These are phyloP conservation scores for Brassica juncea DNA, from an alignment of 345 rosid species.

Conservation along the genomic window DNA sequence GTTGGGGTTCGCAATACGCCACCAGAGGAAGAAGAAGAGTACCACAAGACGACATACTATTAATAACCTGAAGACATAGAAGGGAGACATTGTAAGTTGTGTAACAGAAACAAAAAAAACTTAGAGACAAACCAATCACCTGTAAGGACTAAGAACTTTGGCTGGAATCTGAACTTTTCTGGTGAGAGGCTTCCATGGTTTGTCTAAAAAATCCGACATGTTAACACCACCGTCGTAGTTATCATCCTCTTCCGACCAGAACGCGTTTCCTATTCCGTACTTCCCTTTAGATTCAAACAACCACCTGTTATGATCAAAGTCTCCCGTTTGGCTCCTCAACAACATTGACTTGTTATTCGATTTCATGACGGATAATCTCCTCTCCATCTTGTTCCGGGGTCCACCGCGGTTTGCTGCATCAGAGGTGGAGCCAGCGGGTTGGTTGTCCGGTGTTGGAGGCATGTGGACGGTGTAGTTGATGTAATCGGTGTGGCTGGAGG, in stretches of 20 bases:
- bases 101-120: not conserved
- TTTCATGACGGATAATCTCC: slow-evolving; percentile 73
- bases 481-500: slow-evolving; percentile 70
- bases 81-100: not conserved
- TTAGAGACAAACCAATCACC: slow-evolving; percentile 36
- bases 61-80: slow-evolving; percentile 42
- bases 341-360: slow-evolving; percentile 76
- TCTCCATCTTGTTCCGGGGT: slow-evolving; percentile 50
- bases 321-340: slow-evolving; percentile 83
- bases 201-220: slow-evolving; percentile 88
- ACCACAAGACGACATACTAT: slow-evolving; percentile 55
- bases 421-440: slow-evolving; percentile 54
- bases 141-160: slow-evolving; percentile 83
- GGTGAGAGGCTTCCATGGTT: slow-evolving; percentile 96
- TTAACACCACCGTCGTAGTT: slow-evolving; percentile 51
- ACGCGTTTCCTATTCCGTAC: slow-evolving; percentile 81
- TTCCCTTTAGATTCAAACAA: slow-evolving; percentile 69
- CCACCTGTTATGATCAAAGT: slow-evolving; percentile 96
- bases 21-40: slow-evolving; percentile 57
- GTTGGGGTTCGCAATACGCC: slow-evolving; percentile 82
- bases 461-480: slow-evolving; percentile 84
- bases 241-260: slow-evolving; percentile 62
- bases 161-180: slow-evolving; percentile 69
- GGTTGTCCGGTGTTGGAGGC: slow-evolving; percentile 98
- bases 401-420: slow-evolving; percentile 38